A percentile compares a stretch with the other conserved stretches of the same genome.
Conservation (phyloP, 148 eudicot species). For the Vaccinium darrowii region DNA sequence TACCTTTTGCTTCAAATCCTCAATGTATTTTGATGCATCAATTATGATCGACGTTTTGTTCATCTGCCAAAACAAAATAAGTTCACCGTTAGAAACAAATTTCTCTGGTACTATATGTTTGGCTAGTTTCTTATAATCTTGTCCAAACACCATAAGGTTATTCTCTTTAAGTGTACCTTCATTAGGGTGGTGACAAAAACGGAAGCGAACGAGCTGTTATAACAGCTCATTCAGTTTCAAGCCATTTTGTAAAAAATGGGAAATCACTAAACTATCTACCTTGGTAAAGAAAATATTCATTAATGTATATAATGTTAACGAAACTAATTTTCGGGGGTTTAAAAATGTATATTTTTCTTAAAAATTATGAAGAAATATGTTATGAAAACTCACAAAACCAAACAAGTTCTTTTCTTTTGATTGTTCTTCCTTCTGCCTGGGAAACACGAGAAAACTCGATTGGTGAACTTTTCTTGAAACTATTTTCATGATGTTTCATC, state of each 20-base stretch:
- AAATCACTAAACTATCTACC: neutral
- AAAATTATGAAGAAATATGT: neutral
- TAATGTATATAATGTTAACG: too few relatives aligned
- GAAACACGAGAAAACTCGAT: neutral
- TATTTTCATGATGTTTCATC: neutral
- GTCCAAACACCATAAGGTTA: neutral
- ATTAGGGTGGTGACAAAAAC: neutral
- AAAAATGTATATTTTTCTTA: neutral
- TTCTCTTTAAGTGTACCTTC: neutral
- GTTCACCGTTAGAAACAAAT: neutral
- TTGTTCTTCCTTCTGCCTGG: neutral
- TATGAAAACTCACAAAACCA: neutral
- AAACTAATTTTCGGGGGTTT: too few relatives aligned
- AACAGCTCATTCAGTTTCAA: neutral
- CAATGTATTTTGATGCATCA: conserved; percentile 83
- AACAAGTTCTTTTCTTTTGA: neutral
- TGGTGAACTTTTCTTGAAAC: neutral
- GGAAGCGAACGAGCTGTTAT: neutral
- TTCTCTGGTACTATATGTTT: neutral
- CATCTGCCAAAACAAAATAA: conserved; percentile 33
- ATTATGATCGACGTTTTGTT: conserved; percentile 60
- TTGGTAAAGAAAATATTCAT: neutral
- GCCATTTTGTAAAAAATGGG: neutral
- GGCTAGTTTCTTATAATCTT: neutral
- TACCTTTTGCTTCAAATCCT: conserved; percentile 73